phyloP scores from a whole-genome alignment of 352 stramenopile genomes.

The Globisporangium alternatum region DNA sequence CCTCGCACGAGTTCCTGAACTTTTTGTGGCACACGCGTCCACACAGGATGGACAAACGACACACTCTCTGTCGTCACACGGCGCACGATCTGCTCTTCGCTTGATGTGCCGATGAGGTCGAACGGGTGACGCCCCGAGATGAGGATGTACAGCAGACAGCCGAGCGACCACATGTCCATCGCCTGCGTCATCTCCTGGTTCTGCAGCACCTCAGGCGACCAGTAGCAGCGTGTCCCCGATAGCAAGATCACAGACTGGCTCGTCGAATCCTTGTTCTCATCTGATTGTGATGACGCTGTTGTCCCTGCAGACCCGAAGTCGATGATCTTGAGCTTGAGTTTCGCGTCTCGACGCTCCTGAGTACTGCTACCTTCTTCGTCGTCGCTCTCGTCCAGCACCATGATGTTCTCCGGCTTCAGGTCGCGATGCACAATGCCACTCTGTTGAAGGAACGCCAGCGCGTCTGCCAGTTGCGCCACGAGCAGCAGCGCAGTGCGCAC shows the following conservation, averaged over 20 bases:
- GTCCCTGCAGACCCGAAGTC: slow-evolving; percentile 82
- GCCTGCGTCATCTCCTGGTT: slow-evolving; percentile 52
- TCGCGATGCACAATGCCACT: slow-evolving; percentile 79
- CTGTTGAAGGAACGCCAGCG: slow-evolving; percentile 65
- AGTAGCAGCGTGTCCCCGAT: slow-evolving; percentile 85
- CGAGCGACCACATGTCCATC: slow-evolving; percentile 89
- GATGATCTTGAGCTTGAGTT: slow-evolving; percentile 77
- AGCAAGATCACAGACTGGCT: slow-evolving; percentile 28
- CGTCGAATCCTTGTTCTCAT: slow-evolving; percentile 4
- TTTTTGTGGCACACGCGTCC: slow-evolving; percentile 41
- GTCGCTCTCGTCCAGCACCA: slow-evolving; percentile 36
- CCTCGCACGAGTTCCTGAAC: slow-evolving; percentile 66
- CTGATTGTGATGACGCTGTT: neutral
- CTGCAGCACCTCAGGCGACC: slow-evolving; percentile 72
- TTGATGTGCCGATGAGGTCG: slow-evolving; percentile 73
- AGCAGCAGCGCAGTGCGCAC: slow-evolving; percentile 46
- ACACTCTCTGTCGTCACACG: slow-evolving; percentile 48
- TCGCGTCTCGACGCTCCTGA: slow-evolving; percentile 17
- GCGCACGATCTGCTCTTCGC: slow-evolving; percentile 71
- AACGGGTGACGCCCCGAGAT: slow-evolving; percentile 85
- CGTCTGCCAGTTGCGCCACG: slow-evolving; percentile 57
- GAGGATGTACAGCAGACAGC: slow-evolving; percentile 88
- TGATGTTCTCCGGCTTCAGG: slow-evolving; percentile 89
- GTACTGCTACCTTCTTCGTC: neutral
- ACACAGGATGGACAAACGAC: slow-evolving; percentile 58